phyloP scores from a whole-genome alignment of 2,329 filamentous ascomycete genomes.

The Monosporascus sp. region DNA sequence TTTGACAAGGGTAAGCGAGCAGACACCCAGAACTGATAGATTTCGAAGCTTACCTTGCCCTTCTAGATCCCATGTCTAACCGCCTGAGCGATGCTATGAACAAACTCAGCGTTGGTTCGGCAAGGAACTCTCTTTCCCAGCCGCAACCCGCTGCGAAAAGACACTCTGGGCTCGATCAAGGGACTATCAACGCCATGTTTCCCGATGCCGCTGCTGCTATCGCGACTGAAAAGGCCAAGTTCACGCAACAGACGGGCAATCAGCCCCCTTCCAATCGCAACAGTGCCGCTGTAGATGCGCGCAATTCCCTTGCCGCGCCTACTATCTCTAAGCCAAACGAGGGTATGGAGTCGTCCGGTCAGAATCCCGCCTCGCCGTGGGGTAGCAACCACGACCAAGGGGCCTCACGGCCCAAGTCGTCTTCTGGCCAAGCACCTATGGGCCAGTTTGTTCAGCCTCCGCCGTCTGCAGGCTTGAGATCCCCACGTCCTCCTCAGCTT shows the following conservation, averaged over 20 bases:
- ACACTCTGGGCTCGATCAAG: conserved; percentile 88
- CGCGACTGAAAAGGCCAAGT: conserved; percentile 95
- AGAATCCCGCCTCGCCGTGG: conserved; percentile 79
- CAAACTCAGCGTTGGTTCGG: conserved; percentile 82
- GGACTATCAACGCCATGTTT: conserved; percentile 98
- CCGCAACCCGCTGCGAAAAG: conserved; percentile 77
- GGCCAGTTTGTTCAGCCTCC: conserved; percentile 89
- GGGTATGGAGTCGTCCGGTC: conserved; percentile 51
- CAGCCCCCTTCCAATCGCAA: conserved; percentile 89
- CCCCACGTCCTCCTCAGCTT: conserved; percentile 65
- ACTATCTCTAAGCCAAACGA: conserved; percentile 68
- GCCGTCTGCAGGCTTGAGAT: conserved; percentile 70
- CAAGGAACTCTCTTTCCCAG: conserved; percentile 79
- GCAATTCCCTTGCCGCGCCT: conserved; percentile 68
- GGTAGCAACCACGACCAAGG: conserved; percentile 47
- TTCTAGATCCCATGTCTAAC: conserved; percentile 88
- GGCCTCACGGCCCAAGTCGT: conserved; percentile 66
- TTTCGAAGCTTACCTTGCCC: conserved; percentile 14
- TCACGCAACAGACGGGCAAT: conserved; percentile 89
- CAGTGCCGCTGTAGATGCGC: conserved; percentile 73
- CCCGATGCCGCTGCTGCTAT: conserved; percentile 98
- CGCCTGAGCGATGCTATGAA: conserved; percentile 94
- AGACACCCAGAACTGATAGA: conserved; percentile 7
- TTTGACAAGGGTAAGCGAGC: conserved; percentile 80
- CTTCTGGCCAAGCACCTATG: conserved; percentile 77